These are phyloP conservation scores for Vitis labrusca DNA, from an alignment of 164 flowering plant genomes.

Conservation along the genomic window DNA sequence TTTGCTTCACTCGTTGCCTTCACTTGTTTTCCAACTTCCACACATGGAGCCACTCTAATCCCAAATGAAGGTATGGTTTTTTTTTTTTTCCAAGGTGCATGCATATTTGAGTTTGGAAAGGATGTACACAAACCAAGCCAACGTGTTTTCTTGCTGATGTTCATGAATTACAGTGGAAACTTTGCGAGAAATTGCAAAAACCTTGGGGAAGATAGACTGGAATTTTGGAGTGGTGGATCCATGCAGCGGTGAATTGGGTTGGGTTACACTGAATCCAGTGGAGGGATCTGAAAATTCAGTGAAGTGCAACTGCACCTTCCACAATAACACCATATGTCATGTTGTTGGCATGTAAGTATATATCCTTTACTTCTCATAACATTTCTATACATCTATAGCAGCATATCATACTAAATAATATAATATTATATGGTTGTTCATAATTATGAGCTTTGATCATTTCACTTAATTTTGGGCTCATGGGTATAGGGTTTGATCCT, in stretches of 20 bases:
- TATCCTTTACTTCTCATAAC: neutral
- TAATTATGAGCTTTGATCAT: no score
- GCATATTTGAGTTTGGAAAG: neutral
- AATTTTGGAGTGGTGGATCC: conserved; percentile 61
- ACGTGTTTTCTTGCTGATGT: conserved; percentile 2
- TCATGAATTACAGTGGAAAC: conserved; percentile 35
- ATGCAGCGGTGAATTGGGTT: conserved; percentile 34
- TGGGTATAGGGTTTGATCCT: no score
- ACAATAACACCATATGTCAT: conserved; percentile 45
- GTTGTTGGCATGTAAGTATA: conserved; percentile 50
- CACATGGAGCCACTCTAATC: no score
- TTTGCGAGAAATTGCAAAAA: conserved; percentile 33
- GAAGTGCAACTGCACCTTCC: conserved; percentile 46
- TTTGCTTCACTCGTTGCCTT: no score
- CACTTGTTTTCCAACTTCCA: no score
- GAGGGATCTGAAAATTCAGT: conserved; percentile 31
- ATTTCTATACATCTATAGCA: neutral
- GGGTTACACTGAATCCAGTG: conserved; percentile 10
- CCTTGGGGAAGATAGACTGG: conserved; percentile 56
- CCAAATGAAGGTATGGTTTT: no score
- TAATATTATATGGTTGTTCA: no score
- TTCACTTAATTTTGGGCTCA: no score
- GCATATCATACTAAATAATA: no score
- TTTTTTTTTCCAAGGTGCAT: no score
- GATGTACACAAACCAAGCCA: neutral